These are phyloP conservation scores for Barnettozyma vustinii DNA, from an alignment of 805 yeast genomes.

Conservation along the genomic window DNA sequence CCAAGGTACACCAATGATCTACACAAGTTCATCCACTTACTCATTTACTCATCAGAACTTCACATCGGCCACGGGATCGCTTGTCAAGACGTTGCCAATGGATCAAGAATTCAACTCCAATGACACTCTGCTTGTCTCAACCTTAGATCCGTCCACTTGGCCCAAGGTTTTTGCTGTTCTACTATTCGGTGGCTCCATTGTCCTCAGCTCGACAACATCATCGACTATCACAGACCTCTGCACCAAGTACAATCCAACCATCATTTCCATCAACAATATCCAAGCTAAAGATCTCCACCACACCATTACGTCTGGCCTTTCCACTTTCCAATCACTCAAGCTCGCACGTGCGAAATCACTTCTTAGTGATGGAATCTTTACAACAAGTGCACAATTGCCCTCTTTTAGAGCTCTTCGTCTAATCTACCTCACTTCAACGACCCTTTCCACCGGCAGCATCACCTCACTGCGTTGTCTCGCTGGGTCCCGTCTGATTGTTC, in stretches of 20 bases:
- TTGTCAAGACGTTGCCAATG: constrained; percentile 32
- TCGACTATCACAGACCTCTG: constrained; percentile 11
- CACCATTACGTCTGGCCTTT: not conserved
- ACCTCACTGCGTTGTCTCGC: constrained; percentile 40
- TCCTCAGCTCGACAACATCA: constrained; percentile 23
- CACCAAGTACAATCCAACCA: constrained; percentile 10
- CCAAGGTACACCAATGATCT: constrained; percentile 28
- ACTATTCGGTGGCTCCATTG: constrained; percentile 30
- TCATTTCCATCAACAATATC: constrained; percentile 5
- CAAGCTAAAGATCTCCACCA: not conserved
- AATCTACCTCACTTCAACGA: constrained; percentile 12
- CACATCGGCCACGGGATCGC: constrained; percentile 48
- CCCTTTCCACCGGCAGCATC: constrained; percentile 23
- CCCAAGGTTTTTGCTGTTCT: constrained; percentile 33
- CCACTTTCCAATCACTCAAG: constrained; percentile 9
- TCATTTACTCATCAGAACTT: constrained; percentile 47
- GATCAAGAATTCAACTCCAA: constrained; percentile 30
- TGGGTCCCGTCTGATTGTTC: constrained; percentile 48
- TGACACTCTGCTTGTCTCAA: constrained; percentile 29
- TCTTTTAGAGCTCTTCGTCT: constrained; percentile 27
- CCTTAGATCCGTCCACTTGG: constrained; percentile 36
- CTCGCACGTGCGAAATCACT: constrained; percentile 21
- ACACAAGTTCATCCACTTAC: constrained; percentile 28
- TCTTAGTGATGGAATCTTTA: constrained; percentile 17
- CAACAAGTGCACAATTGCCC: constrained; percentile 25